Evolutionary conservation across 2,329 filamentous ascomycete genomes (phyloP).

Genomic region (Cephalotrichum gorgonifer): DNA sequence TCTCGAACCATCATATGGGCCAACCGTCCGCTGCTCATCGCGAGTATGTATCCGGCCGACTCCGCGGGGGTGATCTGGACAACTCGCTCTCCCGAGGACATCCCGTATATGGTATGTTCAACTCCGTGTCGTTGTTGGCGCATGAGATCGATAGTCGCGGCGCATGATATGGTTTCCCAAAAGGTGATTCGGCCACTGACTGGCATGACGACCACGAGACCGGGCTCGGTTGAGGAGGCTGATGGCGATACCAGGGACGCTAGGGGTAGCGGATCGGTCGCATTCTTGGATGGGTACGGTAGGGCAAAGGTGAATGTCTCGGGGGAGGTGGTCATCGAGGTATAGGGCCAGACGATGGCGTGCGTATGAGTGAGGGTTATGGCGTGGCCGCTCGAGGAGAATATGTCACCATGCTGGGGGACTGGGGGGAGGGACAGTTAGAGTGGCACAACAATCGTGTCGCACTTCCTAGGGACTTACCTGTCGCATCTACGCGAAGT

Average conservation of each 20-base stretch:
- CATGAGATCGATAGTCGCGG: conserved; percentile 73
- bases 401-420: conserved; percentile 55
- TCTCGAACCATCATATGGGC: conserved; percentile 83
- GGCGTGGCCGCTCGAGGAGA: conserved; percentile 60
- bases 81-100: conserved; percentile 70
- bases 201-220: conserved; percentile 78
- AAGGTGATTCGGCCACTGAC: conserved; percentile 78
- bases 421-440: conserved; percentile 29
- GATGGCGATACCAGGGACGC: conserved; percentile 75
- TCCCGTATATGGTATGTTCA: conserved; percentile 61
- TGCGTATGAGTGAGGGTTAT: conserved; percentile 71
- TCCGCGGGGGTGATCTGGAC: conserved; percentile 74
- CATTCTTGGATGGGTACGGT: conserved; percentile 58
- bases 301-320: conserved; percentile 75
- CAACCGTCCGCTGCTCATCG: conserved; percentile 75
- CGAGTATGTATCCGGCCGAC: conserved; percentile 73
- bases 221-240: conserved; percentile 68
- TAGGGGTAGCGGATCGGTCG: conserved; percentile 65
- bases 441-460: not conserved
- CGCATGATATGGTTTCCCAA: conserved; percentile 91
- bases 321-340: conserved; percentile 53
- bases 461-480: conserved; percentile 36
- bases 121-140: conserved; percentile 73
- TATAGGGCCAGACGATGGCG: conserved; percentile 87
- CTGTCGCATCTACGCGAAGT: conserved; percentile 54